phyloP scores from a whole-genome alignment of 352 stramenopile species.

The Phytophthora palmivora region DNA sequence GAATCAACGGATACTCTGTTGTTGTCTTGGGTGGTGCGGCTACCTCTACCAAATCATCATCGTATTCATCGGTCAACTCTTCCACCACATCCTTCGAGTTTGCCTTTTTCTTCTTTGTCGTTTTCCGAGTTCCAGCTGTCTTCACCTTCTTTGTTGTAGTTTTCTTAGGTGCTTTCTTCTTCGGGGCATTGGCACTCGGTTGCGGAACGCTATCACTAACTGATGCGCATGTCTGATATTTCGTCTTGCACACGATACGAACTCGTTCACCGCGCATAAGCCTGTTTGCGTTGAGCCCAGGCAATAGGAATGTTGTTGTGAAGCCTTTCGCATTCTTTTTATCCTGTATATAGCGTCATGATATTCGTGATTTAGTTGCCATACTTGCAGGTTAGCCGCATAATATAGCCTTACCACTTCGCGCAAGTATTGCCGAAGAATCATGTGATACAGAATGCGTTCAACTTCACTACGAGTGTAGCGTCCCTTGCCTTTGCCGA shows the following conservation, averaged over 20 bases:
- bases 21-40: conserved; percentile 32
- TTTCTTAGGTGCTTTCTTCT: conserved; percentile 50
- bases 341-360: conserved; percentile 47
- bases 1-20: conserved; percentile 62
- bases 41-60: conserved; percentile 68
- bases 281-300: conserved; percentile 57
- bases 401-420: conserved; percentile 53
- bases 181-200: conserved; percentile 27
- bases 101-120: conserved; percentile 37
- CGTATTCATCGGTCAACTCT: conserved; percentile 71
- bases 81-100: conserved; percentile 52
- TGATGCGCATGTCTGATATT: conserved; percentile 45
- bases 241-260: conserved; percentile 83
- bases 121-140: conserved; percentile 32
- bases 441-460: conserved; percentile 89
- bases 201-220: conserved; percentile 26
- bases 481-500: conserved; percentile 72
- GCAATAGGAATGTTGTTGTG: conserved; percentile 81
- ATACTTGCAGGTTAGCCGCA: neutral
- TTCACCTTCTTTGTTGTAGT: conserved; percentile 42
- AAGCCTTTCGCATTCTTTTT: conserved; percentile 86
- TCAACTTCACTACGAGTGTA: conserved; percentile 85
- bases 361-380: neutral
- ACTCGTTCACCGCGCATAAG: conserved; percentile 74
- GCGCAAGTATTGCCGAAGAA: conserved; percentile 82